These are phyloP conservation scores for Striga hermonthica DNA, from an alignment of 305 asterid species.

Conservation along the genomic window DNA sequence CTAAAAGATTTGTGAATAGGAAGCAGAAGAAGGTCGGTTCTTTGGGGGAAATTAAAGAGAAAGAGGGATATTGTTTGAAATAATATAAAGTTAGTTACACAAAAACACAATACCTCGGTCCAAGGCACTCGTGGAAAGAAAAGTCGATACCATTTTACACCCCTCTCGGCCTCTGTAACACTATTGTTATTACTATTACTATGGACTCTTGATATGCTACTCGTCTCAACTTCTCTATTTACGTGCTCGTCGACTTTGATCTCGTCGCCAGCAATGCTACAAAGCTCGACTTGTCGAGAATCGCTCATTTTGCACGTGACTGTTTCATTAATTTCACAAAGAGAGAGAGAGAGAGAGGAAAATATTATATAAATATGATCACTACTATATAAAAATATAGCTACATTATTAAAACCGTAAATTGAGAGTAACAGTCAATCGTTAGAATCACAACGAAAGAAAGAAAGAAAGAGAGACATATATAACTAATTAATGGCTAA, in stretches of 20 bases:
- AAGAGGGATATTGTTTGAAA: too few species aligned
- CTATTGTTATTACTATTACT: not conserved
- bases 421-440: too few species aligned
- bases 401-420: not conserved
- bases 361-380: not conserved
- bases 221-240: not conserved
- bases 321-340: constrained; percentile 4
- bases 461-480: not conserved
- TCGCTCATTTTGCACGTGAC: constrained; percentile 54
- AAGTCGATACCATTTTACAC: constrained; percentile 26
- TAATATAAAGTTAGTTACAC: too few species aligned
- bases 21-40: too few species aligned
- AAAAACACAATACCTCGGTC: constrained; percentile 43
- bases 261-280: constrained; percentile 17
- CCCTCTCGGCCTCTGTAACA: not conserved
- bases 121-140: constrained; percentile 44
- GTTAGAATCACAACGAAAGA: not conserved
- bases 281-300: constrained; percentile 48
- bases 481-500: not conserved
- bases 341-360: not conserved
- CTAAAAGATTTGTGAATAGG: too few species aligned
- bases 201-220: constrained; percentile 25
- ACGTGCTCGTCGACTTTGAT: constrained; percentile 21
- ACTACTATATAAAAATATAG: not conserved
- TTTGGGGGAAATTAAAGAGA: too few species aligned